Evolutionary conservation across 371 early-diverging fungal species (phyloP), one percentile per base, ranked within the genome.

Genomic region (Dichotomocladium elegans): DNA sequence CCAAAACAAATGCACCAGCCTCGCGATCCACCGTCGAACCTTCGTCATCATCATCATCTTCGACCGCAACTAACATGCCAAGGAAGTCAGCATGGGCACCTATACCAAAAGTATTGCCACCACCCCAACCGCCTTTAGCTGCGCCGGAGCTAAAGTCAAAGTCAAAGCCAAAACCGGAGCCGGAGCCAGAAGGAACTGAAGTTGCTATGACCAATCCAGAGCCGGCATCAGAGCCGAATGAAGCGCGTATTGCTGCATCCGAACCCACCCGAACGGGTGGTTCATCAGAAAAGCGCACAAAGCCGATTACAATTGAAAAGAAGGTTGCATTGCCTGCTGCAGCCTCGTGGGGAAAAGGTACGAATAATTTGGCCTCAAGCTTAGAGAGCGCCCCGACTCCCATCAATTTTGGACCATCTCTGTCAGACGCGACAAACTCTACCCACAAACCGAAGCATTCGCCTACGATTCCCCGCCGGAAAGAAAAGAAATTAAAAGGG

Each of bases 281-380:
- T 35, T 28, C 41, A 11, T 31, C 52, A 5, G 42, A 40, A 46
- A 30, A 68, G 60, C 14, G 51, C 41, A 22, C 64, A 57, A 58
- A 64, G 42, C 45, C 52, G 3, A 43, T 59, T 56, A 25, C 49
- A 40, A 43, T 35, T 34, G 31, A 50, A 58, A 57, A 75, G 42
- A 74, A 69, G 42, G 81, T 82, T 14, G 82, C 83, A 22, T 55
- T 85, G n/a, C 86, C 86, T 3, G 77, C 80, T 10, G 74, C 81
- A 14, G 86, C 82, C 0, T 82, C 86, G 0, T 85, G 86, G 86
- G 86, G 80, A 8, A 80, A 71, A 40, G 63, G 70, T 17, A 56
- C 59, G 21, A 64, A 61, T 27, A 62, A 58, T 24, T 46, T 43
- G 4, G 55, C 73, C 0, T 61, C 68, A 10, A 63, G 51, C 2